Base-by-base conservation (phyloP, 2,329 filamentous ascomycete species). In the Colletotrichum acutatum region DNA sequence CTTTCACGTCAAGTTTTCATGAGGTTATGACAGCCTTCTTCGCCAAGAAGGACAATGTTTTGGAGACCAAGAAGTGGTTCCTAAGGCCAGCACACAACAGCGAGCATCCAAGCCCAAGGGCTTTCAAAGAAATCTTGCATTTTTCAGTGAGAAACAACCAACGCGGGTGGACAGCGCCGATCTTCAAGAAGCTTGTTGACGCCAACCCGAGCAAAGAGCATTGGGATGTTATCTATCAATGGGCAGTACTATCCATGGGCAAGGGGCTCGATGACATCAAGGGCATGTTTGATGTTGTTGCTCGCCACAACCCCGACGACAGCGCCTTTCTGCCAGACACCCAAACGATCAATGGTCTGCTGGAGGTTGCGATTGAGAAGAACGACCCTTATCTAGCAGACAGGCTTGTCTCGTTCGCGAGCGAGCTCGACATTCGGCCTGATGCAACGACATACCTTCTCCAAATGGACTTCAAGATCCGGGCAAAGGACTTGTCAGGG, bases 151-250 rank as follows among this genome's bases (percentile, higher is more conserved):
- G 89, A 26, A 91, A 90, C 66, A 82, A 87, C 28, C 85, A 93
- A 66, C 78, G 88, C 57, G 85, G 89, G 0, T 94, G 92, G 90
- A 91, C 90, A 1, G 86, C 89, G 66, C 80, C 84, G 1, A 83
- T 93, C 12, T 90, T 95, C 72, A 84, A 86, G 68, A 75, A 84
- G 24, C 81, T 90, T 9, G 84, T 87, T 56, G 84, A 88, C 64
- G 81, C 79, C 57, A 83, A 80, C 65, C 86, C 84, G 5, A 79
- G 78, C 54, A 90, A 92, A 74, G 82, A 86, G 37, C 88, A 88
- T 26, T 95, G 93, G 91, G 92, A 97, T 78, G 87, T 92, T 14
- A 85, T 94, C 14, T 88, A 97, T 56, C 90, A 94, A 65, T 95
- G 93, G 91, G 92, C 94, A 34, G 91, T 93, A 14, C 88, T 92